These are phyloP conservation scores for Linnemannia zychae DNA, from an alignment of 192 early-diverging fungal genomes.

Conservation along the genomic window DNA sequence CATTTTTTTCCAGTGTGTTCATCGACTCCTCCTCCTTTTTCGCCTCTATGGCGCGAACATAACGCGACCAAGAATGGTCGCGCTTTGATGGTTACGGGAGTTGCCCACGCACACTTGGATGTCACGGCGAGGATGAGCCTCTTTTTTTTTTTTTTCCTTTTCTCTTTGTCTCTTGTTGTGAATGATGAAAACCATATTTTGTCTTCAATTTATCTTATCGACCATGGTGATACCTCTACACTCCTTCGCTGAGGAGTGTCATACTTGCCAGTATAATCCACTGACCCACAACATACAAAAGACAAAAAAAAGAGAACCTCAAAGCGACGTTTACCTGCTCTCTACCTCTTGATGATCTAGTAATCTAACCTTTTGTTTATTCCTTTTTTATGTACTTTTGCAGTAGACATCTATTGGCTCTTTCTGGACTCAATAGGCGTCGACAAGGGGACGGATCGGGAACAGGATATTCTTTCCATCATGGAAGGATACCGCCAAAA, in stretches of 20 bases:
- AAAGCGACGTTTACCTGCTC: not conserved
- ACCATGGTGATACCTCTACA: conserved; percentile 56
- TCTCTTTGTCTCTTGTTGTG: no score
- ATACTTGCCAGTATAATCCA: conserved; percentile 60
- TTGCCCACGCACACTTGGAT: not conserved
- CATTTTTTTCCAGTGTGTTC: not conserved
- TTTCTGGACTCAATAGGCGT: not conserved
- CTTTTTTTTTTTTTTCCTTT: not conserved
- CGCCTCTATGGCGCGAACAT: not conserved
- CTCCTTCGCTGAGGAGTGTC: conserved; percentile 62
- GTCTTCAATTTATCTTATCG: conserved; percentile 60
- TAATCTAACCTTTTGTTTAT: not conserved
- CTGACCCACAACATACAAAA: conserved; percentile 44
- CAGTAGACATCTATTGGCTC: not conserved
- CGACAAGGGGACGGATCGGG: not conserved
- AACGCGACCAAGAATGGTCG: not conserved
- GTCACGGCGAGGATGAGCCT: not conserved
- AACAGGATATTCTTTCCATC: not conserved
- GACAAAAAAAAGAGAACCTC: conserved; percentile 5
- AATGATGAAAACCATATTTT: conserved; percentile 56
- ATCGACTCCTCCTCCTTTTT: not conserved
- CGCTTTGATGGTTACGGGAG: not conserved
- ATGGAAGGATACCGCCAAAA: not conserved
- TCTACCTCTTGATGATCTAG: not conserved
- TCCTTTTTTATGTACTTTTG: not conserved